Conservation (phyloP, 208 protist species). For the Perkinsela sp. region DNA sequence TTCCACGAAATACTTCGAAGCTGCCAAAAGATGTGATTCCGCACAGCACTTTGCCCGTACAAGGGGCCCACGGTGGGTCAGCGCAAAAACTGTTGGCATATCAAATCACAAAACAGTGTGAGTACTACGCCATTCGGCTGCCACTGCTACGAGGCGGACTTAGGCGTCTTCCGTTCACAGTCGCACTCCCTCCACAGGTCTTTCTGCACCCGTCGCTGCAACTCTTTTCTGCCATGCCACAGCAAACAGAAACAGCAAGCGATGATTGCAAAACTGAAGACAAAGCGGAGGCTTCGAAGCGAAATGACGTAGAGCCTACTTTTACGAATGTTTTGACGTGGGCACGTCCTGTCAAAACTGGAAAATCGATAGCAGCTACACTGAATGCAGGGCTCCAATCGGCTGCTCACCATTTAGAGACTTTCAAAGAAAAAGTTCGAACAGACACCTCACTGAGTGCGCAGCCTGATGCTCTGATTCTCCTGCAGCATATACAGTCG, state of each 20-base stretch:
- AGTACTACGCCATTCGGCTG: slow-evolving; percentile 80
- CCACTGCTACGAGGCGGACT: slow-evolving; percentile 46
- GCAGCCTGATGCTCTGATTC: neutral
- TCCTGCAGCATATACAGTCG: neutral
- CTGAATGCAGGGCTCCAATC: neutral
- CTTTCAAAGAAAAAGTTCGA: neutral
- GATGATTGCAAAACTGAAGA: neutral
- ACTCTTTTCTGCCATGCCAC: neutral
- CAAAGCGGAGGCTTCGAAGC: neutral
- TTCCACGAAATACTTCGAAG: too few relatives aligned
- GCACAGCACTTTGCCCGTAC: too few relatives aligned
- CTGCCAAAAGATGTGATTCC: too few relatives aligned
- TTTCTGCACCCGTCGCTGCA: neutral
- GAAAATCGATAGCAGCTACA: neutral
- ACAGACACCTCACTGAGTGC: neutral
- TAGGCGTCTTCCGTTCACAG: slow-evolving; percentile 5
- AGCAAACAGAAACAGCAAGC: neutral
- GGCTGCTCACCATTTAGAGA: neutral
- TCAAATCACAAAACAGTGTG: slow-evolving; percentile 14
- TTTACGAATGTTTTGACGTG: neutral
- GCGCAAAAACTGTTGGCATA: neutral
- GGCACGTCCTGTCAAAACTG: neutral
- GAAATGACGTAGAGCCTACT: neutral
- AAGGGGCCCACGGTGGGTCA: too few relatives aligned
- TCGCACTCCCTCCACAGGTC: neutral